Percentiles rank a stretch among this genome's conserved stretches.
Evolutionary conservation across 148 eudicot species (phyloP).

Genomic region (Rhododendron vialii): DNA sequence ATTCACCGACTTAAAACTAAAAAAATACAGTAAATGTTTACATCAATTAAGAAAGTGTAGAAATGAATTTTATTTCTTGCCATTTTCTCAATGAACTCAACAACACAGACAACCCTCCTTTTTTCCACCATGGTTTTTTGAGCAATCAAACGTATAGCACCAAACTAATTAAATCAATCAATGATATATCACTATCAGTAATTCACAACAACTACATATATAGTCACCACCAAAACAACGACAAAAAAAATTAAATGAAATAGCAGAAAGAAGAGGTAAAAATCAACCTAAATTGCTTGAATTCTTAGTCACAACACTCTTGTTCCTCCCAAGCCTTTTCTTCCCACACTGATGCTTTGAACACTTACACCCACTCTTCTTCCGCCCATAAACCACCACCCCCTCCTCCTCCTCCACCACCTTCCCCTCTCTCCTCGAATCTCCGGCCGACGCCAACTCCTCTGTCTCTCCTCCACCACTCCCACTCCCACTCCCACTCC

Average conservation of each 20-base stretch:
- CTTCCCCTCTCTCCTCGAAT: neutral
- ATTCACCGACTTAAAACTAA: too few species aligned
- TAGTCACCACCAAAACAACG: neutral
- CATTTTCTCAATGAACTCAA: too few species aligned
- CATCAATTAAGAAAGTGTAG: too few species aligned
- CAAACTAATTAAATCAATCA: too few species aligned
- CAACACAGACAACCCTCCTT: too few species aligned
- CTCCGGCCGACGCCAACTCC: neutral
- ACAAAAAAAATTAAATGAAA: too few species aligned
- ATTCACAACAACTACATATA: neutral
- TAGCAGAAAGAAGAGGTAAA: neutral
- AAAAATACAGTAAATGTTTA: too few species aligned
- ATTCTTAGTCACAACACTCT: neutral
- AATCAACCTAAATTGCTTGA: neutral
- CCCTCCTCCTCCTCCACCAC: neutral
- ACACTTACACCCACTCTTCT: constrained; percentile 9
- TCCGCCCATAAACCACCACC: neutral
- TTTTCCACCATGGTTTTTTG: too few species aligned
- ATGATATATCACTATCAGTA: neutral
- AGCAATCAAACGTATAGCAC: neutral
- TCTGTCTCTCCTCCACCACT: neutral
- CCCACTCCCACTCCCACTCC: neutral
- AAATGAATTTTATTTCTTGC: too few species aligned
- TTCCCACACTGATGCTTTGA: constrained; percentile 16
- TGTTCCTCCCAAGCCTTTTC: constrained; percentile 16